Evolutionary conservation across 2,329 filamentous ascomycete species (phyloP).

Genomic region (Cytospora paraplurivora): DNA sequence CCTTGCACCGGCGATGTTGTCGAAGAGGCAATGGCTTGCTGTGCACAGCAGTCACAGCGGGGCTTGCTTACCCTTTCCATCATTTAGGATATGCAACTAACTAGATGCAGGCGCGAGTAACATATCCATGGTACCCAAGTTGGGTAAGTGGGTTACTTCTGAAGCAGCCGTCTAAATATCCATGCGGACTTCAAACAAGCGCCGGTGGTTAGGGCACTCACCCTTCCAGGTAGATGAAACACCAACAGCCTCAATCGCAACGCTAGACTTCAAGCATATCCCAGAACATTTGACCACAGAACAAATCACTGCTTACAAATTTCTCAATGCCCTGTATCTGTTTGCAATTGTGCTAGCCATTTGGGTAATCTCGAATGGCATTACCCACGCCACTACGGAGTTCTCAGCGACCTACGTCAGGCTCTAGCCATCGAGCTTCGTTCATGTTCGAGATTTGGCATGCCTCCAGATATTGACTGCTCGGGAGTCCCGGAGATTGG

Average conservation of each 20-base stretch:
- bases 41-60: slow-evolving; percentile 4
- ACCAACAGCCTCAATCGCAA: slow-evolving; percentile 24
- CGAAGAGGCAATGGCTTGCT: not conserved
- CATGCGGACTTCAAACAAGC: slow-evolving; percentile 24
- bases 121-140: slow-evolving; percentile 13
- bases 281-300: slow-evolving; percentile 12
- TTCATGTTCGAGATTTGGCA: slow-evolving; percentile 18
- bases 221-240: slow-evolving; percentile 30
- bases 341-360: slow-evolving; percentile 15
- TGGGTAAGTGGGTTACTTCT: slow-evolving; percentile 8
- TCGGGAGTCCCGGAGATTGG: slow-evolving; percentile 7
- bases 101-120: slow-evolving; percentile 6
- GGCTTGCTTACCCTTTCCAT: slow-evolving; percentile 3
- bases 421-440: slow-evolving; percentile 11
- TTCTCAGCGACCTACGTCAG: slow-evolving; percentile 11
- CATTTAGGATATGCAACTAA: slow-evolving; percentile 20
- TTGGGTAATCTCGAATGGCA: slow-evolving; percentile 15
- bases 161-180: slow-evolving; percentile 14
- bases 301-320: slow-evolving; percentile 12
- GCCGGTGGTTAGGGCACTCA: slow-evolving; percentile 23
- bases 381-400: slow-evolving; percentile 20
- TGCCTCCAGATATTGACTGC: slow-evolving; percentile 3
- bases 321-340: slow-evolving; percentile 8
- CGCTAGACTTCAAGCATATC: slow-evolving; percentile 18
- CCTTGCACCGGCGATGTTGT: not conserved